phyloP scores from a whole-genome alignment of 2,329 filamentous ascomycete species.

The Chalara sp. region DNA sequence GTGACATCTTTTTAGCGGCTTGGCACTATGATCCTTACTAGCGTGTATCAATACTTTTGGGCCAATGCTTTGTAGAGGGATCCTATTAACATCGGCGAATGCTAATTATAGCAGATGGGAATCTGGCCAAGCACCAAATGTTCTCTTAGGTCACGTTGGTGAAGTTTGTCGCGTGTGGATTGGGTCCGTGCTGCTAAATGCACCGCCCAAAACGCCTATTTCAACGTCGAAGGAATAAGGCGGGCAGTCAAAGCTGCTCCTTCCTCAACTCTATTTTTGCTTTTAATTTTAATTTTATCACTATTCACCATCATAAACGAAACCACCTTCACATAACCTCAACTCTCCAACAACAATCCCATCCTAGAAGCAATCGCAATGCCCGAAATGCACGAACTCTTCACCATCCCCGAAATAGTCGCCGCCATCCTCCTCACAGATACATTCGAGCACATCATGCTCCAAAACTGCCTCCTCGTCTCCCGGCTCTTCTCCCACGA shows the following conservation, averaged over 20 bases:
- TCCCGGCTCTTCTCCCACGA: slow-evolving; percentile 1
- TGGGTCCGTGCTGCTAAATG: background rate
- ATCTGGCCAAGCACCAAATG: no score
- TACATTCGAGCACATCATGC: background rate
- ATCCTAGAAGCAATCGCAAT: background rate
- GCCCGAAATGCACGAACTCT: background rate
- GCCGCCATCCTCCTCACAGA: background rate
- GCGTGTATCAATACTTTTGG: no score
- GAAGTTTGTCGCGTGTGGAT: background rate
- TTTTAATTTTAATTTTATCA: background rate
- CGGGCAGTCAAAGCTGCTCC: background rate
- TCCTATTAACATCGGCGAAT: background rate
- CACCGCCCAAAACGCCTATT: background rate
- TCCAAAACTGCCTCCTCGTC: slow-evolving; percentile 1
- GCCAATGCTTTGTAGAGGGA: no score
- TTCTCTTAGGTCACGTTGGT: no score
- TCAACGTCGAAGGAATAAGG: background rate
- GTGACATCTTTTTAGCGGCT: no score
- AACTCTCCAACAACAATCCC: background rate
- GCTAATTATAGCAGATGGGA: background rate
- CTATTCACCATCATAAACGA: no score
- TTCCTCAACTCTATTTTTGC: background rate
- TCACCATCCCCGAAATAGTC: background rate
- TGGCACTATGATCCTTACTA: no score
- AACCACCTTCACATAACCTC: no score